These are phyloP conservation scores for Apiosordaria backusii DNA, from an alignment of 495 filamentous ascomycete genomes.

Conservation along the genomic window DNA sequence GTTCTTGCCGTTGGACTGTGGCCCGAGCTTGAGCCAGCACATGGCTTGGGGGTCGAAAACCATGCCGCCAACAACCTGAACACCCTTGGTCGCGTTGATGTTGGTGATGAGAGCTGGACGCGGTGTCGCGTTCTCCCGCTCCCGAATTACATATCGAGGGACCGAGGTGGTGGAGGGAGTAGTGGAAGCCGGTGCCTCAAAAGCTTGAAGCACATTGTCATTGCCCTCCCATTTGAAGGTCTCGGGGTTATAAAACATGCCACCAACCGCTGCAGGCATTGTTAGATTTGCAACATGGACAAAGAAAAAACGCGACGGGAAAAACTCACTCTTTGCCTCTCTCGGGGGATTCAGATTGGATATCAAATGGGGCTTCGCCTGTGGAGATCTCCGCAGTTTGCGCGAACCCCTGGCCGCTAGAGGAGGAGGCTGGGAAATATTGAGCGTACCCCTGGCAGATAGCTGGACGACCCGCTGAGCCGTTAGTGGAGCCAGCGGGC, in stretches of 20 bases:
- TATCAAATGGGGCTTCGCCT: slow-evolving; percentile 49
- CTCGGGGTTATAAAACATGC: slow-evolving; percentile 89
- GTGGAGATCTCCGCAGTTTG: slow-evolving; percentile 51
- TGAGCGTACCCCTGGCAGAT: slow-evolving; percentile 49
- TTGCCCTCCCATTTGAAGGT: slow-evolving; percentile 94
- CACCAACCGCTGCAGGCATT: slow-evolving; percentile 64
- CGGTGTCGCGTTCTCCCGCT: slow-evolving; percentile 57
- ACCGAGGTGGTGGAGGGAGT: slow-evolving; percentile 47
- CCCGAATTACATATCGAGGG: slow-evolving; percentile 47
- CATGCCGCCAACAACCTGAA: slow-evolving; percentile 93
- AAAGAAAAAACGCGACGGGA: slow-evolving; percentile 3
- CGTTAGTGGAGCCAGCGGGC: slow-evolving; percentile 60
- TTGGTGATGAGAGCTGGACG: slow-evolving; percentile 93
- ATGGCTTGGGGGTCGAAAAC: slow-evolving; percentile 94
- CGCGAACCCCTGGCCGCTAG: slow-evolving; percentile 47
- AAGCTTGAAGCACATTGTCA: slow-evolving; percentile 73
- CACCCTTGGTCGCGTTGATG: slow-evolving; percentile 66
- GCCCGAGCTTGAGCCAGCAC: slow-evolving; percentile 81
- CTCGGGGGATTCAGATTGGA: slow-evolving; percentile 47
- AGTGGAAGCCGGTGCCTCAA: slow-evolving; percentile 57
- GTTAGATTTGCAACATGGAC: slow-evolving; percentile 7
- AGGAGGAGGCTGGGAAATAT: slow-evolving; percentile 27
- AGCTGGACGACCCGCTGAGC: slow-evolving; percentile 80
- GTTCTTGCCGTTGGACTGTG: slow-evolving; percentile 34
- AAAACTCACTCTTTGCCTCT: slow-evolving; percentile 38